Conservation (phyloP, 2,329 filamentous ascomycete species). For the Botryotinia calthae region DNA sequence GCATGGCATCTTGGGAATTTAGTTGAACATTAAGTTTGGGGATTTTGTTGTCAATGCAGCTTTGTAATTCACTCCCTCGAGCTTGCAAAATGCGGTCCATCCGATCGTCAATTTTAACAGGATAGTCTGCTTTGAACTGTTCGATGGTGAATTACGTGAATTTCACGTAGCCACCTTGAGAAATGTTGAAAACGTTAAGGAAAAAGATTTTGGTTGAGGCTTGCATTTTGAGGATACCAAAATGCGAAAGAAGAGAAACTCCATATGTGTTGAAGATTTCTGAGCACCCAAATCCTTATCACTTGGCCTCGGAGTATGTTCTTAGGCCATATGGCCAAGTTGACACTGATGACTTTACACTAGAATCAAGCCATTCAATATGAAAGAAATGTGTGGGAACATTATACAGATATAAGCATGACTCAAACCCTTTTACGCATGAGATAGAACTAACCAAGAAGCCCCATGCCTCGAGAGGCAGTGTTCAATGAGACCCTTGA, state of each 20-base stretch:
- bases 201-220: background rate
- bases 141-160: background rate
- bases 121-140: background rate
- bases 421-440: background rate
- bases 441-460: background rate
- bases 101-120: background rate
- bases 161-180: background rate
- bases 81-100: background rate
- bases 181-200: no score
- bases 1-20: background rate
- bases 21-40: background rate
- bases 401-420: background rate
- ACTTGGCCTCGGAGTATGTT: no score
- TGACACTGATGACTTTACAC: background rate
- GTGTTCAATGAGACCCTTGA: background rate
- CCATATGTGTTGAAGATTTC: background rate
- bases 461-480: background rate
- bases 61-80: background rate
- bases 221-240: background rate
- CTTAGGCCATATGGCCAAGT: background rate
- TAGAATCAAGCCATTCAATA: background rate
- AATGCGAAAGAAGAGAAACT: background rate
- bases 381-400: background rate
- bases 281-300: background rate
- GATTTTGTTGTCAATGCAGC: background rate